phyloP scores from a whole-genome alignment of 306 rosid genomes.

The Quercus wislizeni region DNA sequence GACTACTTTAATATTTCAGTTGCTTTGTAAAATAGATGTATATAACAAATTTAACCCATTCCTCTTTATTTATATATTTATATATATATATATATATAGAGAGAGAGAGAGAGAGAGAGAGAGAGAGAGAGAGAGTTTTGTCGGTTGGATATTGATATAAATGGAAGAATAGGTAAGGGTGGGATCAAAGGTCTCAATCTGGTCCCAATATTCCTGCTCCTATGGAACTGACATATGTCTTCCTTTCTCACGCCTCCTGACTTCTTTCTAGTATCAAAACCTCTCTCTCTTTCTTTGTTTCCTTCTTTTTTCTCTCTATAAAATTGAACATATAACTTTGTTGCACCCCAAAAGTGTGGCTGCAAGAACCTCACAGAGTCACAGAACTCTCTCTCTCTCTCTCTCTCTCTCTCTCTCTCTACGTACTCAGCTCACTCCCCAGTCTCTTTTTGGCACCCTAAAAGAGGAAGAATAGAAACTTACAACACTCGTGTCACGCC shows the following conservation, averaged over 20 bases:
- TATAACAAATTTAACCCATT: too few relatives aligned
- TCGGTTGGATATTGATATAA: slow-evolving; percentile 35
- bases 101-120: too few relatives aligned
- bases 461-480: slow-evolving; percentile 33
- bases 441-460: slow-evolving; percentile 10
- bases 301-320: slow-evolving; percentile 22
- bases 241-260: slow-evolving; percentile 77
- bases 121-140: slow-evolving; percentile 5
- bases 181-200: slow-evolving; percentile 55
- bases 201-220: slow-evolving; percentile 55
- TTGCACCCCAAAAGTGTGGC: slow-evolving; percentile 58
- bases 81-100: too few relatives aligned
- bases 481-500: slow-evolving; percentile 39
- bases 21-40: too few relatives aligned
- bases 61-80: too few relatives aligned
- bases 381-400: not conserved
- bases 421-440: not conserved
- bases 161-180: slow-evolving; percentile 26
- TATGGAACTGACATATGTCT: slow-evolving; percentile 67
- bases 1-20: too few relatives aligned
- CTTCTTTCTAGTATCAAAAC: not conserved
- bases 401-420: slow-evolving; percentile 20
- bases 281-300: too few relatives aligned
- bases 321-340: slow-evolving; percentile 49
- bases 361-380: slow-evolving; percentile 18